Conservation (phyloP, 441 rosid genomes). For the Pelargonium cotyledonis region DNA sequence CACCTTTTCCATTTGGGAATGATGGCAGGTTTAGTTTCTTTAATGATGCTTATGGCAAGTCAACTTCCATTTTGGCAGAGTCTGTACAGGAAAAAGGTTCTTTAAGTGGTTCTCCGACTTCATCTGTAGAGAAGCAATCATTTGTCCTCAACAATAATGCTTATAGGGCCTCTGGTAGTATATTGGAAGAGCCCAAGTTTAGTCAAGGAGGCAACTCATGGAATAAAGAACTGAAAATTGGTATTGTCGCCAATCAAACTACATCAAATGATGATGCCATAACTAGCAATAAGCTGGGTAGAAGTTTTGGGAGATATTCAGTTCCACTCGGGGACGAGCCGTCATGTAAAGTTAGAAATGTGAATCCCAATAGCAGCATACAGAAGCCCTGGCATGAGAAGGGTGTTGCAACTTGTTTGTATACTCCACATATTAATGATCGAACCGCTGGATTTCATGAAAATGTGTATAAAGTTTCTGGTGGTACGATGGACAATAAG, state of each 20-base stretch:
- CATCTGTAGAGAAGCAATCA: slow-evolving; percentile 16
- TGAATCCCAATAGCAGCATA: neutral
- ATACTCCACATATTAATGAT: slow-evolving; percentile 1
- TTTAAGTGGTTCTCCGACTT: slow-evolving; percentile 13
- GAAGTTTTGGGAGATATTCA: neutral
- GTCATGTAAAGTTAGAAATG: slow-evolving; percentile 2
- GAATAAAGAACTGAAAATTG: slow-evolving; percentile 21
- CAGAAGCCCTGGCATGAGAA: slow-evolving; percentile 6
- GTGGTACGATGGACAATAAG: slow-evolving; percentile 11
- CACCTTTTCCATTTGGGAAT: slow-evolving; percentile 15
- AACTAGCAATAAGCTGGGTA: slow-evolving; percentile 25
- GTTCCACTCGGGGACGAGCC: slow-evolving; percentile 11
- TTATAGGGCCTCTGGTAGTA: slow-evolving; percentile 14
- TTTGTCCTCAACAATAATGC: slow-evolving; percentile 19
- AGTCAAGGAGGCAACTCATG: slow-evolving; percentile 16
- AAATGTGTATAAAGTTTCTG: slow-evolving; percentile 22
- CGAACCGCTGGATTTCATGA: slow-evolving; percentile 18
- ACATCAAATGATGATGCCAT: slow-evolving; percentile 10
- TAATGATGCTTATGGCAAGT: slow-evolving; percentile 19
- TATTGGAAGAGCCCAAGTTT: slow-evolving; percentile 17
- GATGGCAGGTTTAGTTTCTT: slow-evolving; percentile 19
- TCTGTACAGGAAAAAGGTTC: slow-evolving; percentile 19
- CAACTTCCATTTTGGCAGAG: slow-evolving; percentile 19
- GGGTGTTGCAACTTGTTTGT: slow-evolving; percentile 1
- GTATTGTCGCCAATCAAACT: slow-evolving; percentile 15